Base-by-base conservation (phyloP, 2,329 filamentous ascomycete species). In the Raffaelea ambrosiae region DNA sequence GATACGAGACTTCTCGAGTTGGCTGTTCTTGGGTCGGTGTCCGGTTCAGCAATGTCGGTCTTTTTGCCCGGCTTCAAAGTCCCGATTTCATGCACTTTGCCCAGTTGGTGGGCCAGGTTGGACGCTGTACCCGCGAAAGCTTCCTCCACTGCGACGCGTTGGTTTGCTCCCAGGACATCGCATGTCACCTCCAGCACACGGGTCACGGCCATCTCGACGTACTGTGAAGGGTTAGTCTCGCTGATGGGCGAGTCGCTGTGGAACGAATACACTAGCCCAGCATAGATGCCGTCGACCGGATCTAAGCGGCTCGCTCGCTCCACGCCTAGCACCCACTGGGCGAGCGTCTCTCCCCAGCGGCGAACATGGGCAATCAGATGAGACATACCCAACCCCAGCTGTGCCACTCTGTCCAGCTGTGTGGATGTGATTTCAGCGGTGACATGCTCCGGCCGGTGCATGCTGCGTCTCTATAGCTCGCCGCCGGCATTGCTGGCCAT, bases 181-280 rank as follows among this genome's bases (percentile, higher is more conserved):
- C 51, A 48, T 19, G 47, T 47, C 5, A 43, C 48, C 21, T 52
- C 48, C 19, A 46, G 40, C 19, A 47, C 40, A 2, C 51, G 48
- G 43, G 42, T 48, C 19, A 46, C 35, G 10, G 51, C 51, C 43
- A 48, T 52, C 40, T 50, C 51, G 13, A 48, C 51, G 21, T 50
- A 52, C 51, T 52, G 51, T 36, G 50, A 43, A 29, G 48, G 48
- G 43, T 47, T 40, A 7, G 48, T 48, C 36, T 40, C 29, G 48
- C 51, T 52, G 43, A 52, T 52, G 43, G 51, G 51, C 48, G 51
- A 50, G 48, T 52, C 51, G 46, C 51, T 52, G 51, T 52, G 51
- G 46, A 52, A 48, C 26, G 51, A 52, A 22, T 52, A 52, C 3
- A 43, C 40, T 5, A 52, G 43, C 11, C 51, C 48, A 3, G 48